phyloP scores from a whole-genome alignment of 2,329 filamentous ascomycete species.

The Botrytis galanthina region DNA sequence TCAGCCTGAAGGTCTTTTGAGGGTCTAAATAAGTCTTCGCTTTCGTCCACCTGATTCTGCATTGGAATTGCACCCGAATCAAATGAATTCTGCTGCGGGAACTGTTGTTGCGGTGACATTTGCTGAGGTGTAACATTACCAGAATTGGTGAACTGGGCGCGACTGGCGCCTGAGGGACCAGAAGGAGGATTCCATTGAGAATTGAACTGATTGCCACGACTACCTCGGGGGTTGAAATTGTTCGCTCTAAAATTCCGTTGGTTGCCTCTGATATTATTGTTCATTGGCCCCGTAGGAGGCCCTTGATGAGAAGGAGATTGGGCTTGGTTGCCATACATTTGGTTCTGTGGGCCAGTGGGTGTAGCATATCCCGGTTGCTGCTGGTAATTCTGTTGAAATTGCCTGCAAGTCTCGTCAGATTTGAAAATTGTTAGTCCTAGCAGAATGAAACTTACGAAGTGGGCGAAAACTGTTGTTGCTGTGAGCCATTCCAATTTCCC shows the following conservation, averaged over 20 bases:
- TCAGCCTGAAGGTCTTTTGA: conserved; percentile 65
- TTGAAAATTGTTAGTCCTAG: conserved; percentile 20
- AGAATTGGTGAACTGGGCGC: conserved; percentile 44
- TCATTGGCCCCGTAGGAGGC: conserved; percentile 53
- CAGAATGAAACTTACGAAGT: conserved; percentile 46
- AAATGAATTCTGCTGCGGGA: conserved; percentile 29
- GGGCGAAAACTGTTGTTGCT: conserved; percentile 42
- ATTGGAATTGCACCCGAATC: conserved; percentile 35
- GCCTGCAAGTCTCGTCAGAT: conserved; percentile 49
- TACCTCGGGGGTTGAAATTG: conserved; percentile 49
- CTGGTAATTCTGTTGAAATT: conserved; percentile 59
- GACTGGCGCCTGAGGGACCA: conserved; percentile 50
- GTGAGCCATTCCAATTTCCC: conserved; percentile 51
- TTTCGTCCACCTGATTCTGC: conserved; percentile 44
- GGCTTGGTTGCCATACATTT: conserved; percentile 50
- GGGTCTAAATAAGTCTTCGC: conserved; percentile 61
- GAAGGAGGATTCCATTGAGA: conserved; percentile 65
- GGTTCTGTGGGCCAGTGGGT: conserved; percentile 52
- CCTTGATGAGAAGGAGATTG: conserved; percentile 52
- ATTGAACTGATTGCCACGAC: conserved; percentile 55
- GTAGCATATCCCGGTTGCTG: conserved; percentile 54
- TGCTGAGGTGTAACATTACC: conserved; percentile 39
- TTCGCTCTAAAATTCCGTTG: conserved; percentile 61
- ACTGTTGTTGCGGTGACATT: conserved; percentile 36
- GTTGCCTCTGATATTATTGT: conserved; percentile 47